phyloP scores from a whole-genome alignment of 306 rosid genomes.

The Vicia sativa region DNA sequence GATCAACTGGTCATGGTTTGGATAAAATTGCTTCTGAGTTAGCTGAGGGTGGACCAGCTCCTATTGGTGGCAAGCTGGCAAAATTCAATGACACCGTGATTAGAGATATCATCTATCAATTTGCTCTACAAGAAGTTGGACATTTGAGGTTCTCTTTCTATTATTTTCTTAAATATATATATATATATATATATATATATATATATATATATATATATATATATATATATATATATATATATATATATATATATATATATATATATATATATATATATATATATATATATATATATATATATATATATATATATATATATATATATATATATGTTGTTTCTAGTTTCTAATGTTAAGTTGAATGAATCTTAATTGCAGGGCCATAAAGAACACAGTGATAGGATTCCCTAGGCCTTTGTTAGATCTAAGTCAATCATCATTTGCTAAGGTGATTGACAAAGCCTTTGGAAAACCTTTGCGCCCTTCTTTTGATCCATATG shows the following conservation, averaged over 20 bases:
- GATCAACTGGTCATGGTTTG: slow-evolving; percentile 60
- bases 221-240: neutral
- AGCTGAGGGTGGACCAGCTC: slow-evolving; percentile 61
- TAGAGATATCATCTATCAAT: slow-evolving; percentile 55
- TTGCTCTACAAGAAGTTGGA: slow-evolving; percentile 75
- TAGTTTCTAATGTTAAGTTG: neutral
- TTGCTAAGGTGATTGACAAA: slow-evolving; percentile 51
- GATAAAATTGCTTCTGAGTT: slow-evolving; percentile 54
- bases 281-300: no score
- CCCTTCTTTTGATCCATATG: slow-evolving; percentile 82
- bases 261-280: neutral
- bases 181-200: no score
- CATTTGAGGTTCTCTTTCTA: slow-evolving; percentile 54
- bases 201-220: neutral
- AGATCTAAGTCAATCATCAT: slow-evolving; percentile 53
- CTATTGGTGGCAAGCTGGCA: slow-evolving; percentile 60
- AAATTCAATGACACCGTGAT: slow-evolving; percentile 33
- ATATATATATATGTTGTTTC: neutral
- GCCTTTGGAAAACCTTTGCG: slow-evolving; percentile 52
- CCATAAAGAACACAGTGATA: slow-evolving; percentile 53
- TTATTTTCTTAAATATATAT: neutral
- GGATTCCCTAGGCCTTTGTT: slow-evolving; percentile 81
- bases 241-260: no score
- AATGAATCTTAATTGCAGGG: slow-evolving; percentile 42
- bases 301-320: neutral